Percentiles rank a stretch among this genome's conserved stretches.
These are phyloP conservation scores for Alternaria sp. DNA, from an alignment of 2,329 filamentous ascomycete genomes.

Conservation along the genomic window DNA sequence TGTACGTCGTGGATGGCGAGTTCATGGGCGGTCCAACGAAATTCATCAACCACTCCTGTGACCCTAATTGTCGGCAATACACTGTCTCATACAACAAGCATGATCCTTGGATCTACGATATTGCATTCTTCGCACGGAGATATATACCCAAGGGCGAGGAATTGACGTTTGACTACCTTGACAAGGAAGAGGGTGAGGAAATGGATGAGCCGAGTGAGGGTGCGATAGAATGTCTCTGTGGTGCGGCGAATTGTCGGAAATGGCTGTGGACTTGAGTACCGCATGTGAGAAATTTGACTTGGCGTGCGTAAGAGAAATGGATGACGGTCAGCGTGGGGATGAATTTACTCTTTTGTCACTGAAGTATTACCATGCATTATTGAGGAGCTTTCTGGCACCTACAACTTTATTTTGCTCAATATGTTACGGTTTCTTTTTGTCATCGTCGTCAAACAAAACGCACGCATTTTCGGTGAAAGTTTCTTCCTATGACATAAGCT, in stretches of 20 bases:
- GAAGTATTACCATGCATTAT: neutral
- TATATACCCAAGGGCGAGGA: slow-evolving; percentile 73
- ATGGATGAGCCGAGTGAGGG: slow-evolving; percentile 60
- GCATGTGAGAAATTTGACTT: neutral
- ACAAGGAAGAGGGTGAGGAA: slow-evolving; percentile 65
- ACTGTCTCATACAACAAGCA: slow-evolving; percentile 79
- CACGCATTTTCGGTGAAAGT: neutral
- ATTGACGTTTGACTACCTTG: slow-evolving; percentile 81
- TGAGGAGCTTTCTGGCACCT: neutral
- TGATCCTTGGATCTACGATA: slow-evolving; percentile 76
- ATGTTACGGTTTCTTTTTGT: neutral
- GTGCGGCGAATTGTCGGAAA: slow-evolving; percentile 70
- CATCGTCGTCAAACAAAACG: neutral
- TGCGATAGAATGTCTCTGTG: slow-evolving; percentile 62
- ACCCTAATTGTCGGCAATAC: slow-evolving; percentile 81
- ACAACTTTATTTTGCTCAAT: neutral
- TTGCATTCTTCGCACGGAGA: slow-evolving; percentile 76
- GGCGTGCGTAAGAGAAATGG: neutral
- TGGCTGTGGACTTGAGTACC: slow-evolving; percentile 66
- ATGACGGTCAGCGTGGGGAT: neutral
- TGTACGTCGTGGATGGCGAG: slow-evolving; percentile 69
- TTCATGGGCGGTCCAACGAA: slow-evolving; percentile 79
- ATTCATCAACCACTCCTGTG: slow-evolving; percentile 85
- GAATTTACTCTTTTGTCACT: neutral
- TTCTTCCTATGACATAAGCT: neutral